These are phyloP conservation scores for Trichocomaceae sp. DNA, from an alignment of 2,329 filamentous ascomycete species.

Conservation along the genomic window DNA sequence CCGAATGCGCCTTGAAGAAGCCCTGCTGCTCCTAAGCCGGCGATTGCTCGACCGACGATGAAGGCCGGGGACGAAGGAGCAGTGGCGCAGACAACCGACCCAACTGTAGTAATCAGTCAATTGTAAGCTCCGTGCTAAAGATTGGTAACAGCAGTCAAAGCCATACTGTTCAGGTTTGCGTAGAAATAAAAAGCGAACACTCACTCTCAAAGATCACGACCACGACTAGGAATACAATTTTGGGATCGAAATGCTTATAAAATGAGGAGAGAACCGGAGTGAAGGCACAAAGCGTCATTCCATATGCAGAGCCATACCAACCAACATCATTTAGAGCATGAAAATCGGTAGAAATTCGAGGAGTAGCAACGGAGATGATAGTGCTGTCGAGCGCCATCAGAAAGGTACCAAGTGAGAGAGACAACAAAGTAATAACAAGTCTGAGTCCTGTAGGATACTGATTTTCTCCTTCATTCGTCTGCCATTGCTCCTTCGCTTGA, in stretches of 20 bases:
- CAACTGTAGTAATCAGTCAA: background rate
- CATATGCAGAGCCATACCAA: conserved; percentile 24
- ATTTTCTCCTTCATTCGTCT: too few species aligned
- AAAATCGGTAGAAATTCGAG: conserved; percentile 23
- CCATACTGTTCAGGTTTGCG: too few species aligned
- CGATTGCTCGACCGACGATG: background rate
- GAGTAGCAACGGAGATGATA: conserved; percentile 24
- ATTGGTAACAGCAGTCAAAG: background rate
- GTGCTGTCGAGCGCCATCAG: conserved; percentile 24
- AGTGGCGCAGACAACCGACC: background rate
- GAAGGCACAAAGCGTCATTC: too few species aligned
- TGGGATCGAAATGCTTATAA: too few species aligned
- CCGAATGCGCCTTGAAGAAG: background rate
- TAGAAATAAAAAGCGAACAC: too few species aligned
- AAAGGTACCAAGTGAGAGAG: conserved; percentile 20
- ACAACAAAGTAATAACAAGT: background rate
- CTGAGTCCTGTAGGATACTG: too few species aligned
- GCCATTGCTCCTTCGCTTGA: too few species aligned
- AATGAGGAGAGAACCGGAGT: too few species aligned
- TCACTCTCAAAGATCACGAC: conserved; percentile 2
- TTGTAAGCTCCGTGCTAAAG: too few species aligned
- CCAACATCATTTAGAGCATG: conserved; percentile 22
- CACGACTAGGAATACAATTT: conserved; percentile 21
- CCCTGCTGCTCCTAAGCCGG: background rate
- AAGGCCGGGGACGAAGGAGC: background rate